Conservation (phyloP, 1,284 basidiomycete genomes). For the Macrocybe sp. region DNA sequence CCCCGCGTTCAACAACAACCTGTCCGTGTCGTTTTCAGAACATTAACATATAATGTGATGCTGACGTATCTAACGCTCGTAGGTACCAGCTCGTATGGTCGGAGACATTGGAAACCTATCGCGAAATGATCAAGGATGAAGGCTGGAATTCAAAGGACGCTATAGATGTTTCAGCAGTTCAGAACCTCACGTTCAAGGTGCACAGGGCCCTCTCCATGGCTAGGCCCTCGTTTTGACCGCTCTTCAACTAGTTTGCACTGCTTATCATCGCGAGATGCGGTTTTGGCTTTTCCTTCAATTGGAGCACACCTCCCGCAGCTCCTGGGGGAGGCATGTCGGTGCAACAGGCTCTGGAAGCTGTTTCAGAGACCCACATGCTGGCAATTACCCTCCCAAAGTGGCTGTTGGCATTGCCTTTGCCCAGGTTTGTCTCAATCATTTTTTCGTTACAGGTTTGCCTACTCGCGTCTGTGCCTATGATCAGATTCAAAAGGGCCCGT, state of each 20-base stretch:
- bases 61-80: constrained; percentile 2
- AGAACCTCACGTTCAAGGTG: constrained; percentile 42
- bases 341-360: constrained; percentile 38
- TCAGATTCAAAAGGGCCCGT: constrained; percentile 20
- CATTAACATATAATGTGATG: neutral
- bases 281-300: constrained; percentile 45
- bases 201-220: neutral
- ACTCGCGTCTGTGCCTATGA: constrained; percentile 1
- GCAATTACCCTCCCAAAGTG: constrained; percentile 33
- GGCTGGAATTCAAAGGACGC: constrained; percentile 34
- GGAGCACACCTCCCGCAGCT: constrained; percentile 31
- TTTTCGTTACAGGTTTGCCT: neutral
- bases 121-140: constrained; percentile 38
- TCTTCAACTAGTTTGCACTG: constrained; percentile 34
- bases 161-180: constrained; percentile 33
- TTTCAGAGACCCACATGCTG: constrained; percentile 26
- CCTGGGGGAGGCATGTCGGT: constrained; percentile 36
- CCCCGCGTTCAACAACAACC: constrained; percentile 42
- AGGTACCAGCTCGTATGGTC: constrained; percentile 45
- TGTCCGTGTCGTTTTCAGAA: constrained; percentile 27
- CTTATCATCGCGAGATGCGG: constrained; percentile 45
- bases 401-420: constrained; percentile 37
- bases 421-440: constrained; percentile 24
- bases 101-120: constrained; percentile 35
- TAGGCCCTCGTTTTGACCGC: neutral